Percentiles rank a stretch among this genome's conserved stretches.
Conservation (phyloP, 2,329 filamentous ascomycete species). For the Ophiostoma piceae region DNA sequence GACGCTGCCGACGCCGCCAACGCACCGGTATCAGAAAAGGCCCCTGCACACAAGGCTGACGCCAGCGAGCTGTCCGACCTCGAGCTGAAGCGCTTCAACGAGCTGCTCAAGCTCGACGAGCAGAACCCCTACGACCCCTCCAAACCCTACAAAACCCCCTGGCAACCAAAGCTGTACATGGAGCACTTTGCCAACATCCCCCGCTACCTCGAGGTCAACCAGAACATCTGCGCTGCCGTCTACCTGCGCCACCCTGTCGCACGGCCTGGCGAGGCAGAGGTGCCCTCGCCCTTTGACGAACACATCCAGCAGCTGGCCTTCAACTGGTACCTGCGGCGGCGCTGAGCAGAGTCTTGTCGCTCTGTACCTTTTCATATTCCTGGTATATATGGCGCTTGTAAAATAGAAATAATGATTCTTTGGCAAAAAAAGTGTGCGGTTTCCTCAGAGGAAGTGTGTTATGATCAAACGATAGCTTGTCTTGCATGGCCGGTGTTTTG, state of each 20-base stretch:
- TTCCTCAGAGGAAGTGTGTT: background rate
- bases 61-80: conserved; percentile 39
- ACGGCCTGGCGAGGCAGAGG: conserved; percentile 70
- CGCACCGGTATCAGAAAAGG: conserved; percentile 16
- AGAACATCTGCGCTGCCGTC: conserved; percentile 91
- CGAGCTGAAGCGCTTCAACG: conserved; percentile 50
- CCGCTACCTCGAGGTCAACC: conserved; percentile 93
- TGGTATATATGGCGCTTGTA: conserved; percentile 9
- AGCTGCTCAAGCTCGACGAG: conserved; percentile 56
- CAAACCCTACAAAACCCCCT: conserved; percentile 89
- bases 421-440: background rate
- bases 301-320: conserved; percentile 75
- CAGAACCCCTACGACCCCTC: conserved; percentile 70
- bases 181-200: conserved; percentile 91
- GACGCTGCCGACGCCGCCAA: background rate
- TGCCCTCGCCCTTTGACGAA: conserved; percentile 73
- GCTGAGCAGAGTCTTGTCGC: background rate
- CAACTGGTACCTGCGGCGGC: conserved; percentile 86
- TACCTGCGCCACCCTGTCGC: conserved; percentile 93
- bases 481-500: background rate
- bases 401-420: conserved; percentile 8
- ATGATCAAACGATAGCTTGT: conserved; percentile 10
- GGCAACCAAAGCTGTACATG: conserved; percentile 83
- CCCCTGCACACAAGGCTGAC: background rate
- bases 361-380: background rate